These are phyloP conservation scores for Aureobasidium zeae DNA, from an alignment of 2,329 filamentous ascomycete genomes.

Conservation along the genomic window DNA sequence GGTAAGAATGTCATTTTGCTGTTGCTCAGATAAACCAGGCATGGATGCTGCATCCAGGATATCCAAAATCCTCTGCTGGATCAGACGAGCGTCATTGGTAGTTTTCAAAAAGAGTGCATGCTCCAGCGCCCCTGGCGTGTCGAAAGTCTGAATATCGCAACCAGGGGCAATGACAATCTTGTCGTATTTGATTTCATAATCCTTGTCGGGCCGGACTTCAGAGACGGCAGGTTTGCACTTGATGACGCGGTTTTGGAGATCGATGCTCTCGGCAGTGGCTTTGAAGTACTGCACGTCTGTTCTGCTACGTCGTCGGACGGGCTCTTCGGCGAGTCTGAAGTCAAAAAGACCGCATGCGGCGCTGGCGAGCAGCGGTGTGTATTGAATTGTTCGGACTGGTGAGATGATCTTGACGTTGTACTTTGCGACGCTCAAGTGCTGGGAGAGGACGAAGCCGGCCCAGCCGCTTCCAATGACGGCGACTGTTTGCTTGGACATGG, in stretches of 20 bases:
- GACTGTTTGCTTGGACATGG: constrained; percentile 17
- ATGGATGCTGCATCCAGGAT: constrained; percentile 31
- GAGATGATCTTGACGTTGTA: constrained; percentile 36
- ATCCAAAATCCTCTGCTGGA: constrained; percentile 31
- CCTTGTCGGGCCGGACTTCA: constrained; percentile 25
- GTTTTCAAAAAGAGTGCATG: constrained; percentile 33
- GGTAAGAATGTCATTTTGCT: constrained; percentile 29
- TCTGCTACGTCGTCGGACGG: constrained; percentile 30
- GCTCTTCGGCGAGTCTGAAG: constrained; percentile 38
- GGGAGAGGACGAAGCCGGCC: constrained; percentile 33
- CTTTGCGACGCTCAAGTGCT: constrained; percentile 29
- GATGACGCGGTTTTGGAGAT: constrained; percentile 29
- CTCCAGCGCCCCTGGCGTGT: constrained; percentile 32
- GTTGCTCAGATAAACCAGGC: constrained; percentile 23
- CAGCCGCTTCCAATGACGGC: constrained; percentile 35
- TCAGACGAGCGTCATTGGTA: constrained; percentile 28
- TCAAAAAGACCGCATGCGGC: constrained; percentile 39
- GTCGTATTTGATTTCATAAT: constrained; percentile 36
- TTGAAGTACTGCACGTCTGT: constrained; percentile 31
- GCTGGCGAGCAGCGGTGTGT: constrained; percentile 38
- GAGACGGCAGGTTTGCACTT: constrained; percentile 28
- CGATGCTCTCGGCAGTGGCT: constrained; percentile 32
- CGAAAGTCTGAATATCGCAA: constrained; percentile 34
- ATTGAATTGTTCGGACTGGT: constrained; percentile 34
- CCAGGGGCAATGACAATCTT: constrained; percentile 36